phyloP scores from a whole-genome alignment of 2,329 filamentous ascomycete genomes.

The Alternaria brassicae region DNA sequence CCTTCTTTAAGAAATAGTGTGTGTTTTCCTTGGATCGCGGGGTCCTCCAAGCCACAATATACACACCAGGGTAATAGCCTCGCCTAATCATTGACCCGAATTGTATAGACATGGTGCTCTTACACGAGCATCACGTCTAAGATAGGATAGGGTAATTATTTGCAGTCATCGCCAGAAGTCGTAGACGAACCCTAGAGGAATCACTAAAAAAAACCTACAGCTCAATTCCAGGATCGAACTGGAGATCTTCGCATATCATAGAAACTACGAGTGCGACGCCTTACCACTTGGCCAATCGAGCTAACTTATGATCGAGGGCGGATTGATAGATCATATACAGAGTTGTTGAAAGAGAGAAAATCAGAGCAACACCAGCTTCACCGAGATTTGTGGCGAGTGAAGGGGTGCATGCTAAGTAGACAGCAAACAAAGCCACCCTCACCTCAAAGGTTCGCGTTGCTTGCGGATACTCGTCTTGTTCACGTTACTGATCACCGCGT shows the following conservation, averaged over 20 bases:
- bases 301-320: background rate
- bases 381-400: background rate
- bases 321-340: background rate
- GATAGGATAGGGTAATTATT: background rate
- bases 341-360: background rate
- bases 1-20: no score
- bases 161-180: background rate
- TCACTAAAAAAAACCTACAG: background rate
- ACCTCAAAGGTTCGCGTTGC: background rate
- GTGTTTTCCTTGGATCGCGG: background rate
- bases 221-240: constrained; percentile 30
- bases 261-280: constrained; percentile 32
- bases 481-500: constrained; percentile 21
- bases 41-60: background rate
- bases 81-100: background rate
- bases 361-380: background rate
- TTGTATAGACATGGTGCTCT: background rate
- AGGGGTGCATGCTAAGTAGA: background rate
- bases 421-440: background rate
- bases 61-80: background rate
- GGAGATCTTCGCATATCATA: constrained; percentile 30
- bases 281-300: constrained; percentile 33
- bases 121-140: no score
- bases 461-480: constrained; percentile 2
- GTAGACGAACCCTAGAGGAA: no score